Percentiles rank a stretch among this genome's conserved stretches.
phyloP scores from a whole-genome alignment of 495 filamentous ascomycete genomes.

The Trichoderma orchidacearum region DNA sequence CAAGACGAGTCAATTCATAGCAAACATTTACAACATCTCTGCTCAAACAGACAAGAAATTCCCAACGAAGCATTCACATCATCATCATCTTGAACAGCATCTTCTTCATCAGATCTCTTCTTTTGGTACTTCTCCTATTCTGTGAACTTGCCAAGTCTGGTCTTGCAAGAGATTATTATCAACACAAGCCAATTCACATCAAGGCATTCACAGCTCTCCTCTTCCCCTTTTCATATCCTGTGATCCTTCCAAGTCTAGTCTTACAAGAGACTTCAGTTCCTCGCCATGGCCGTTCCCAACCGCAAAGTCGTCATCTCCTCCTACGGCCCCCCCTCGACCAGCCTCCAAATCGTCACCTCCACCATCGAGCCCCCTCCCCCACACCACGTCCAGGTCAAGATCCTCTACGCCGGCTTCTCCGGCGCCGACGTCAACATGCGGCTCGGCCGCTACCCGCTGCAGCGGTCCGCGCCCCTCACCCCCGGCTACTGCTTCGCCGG shows the following conservation, averaged over 20 bases:
- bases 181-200: too few species aligned
- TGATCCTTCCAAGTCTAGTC: not conserved
- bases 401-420: conserved; percentile 25
- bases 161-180: too few species aligned
- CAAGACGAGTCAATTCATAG: too few species aligned
- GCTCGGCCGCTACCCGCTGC: conserved; percentile 22
- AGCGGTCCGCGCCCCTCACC: conserved; percentile 23
- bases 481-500: conserved; percentile 29
- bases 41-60: too few species aligned
- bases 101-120: too few species aligned
- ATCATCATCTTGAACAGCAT: too few species aligned
- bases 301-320: conserved; percentile 27
- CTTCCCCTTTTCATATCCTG: not conserved
- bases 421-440: conserved; percentile 31
- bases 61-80: too few species aligned
- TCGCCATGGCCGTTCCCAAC: conserved; percentile 10
- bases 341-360: conserved; percentile 14
- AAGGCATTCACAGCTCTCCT: too few species aligned
- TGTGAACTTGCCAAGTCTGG: too few species aligned
- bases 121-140: too few species aligned
- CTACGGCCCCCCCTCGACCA: conserved; percentile 17
- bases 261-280: not conserved
- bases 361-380: conserved; percentile 14
- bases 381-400: conserved; percentile 23
- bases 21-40: too few species aligned